Evolutionary conservation across 2,329 filamentous ascomycete genomes (phyloP), one percentile per base, ranked within the genome.

Genomic region (Trichoderma pleuroti): DNA sequence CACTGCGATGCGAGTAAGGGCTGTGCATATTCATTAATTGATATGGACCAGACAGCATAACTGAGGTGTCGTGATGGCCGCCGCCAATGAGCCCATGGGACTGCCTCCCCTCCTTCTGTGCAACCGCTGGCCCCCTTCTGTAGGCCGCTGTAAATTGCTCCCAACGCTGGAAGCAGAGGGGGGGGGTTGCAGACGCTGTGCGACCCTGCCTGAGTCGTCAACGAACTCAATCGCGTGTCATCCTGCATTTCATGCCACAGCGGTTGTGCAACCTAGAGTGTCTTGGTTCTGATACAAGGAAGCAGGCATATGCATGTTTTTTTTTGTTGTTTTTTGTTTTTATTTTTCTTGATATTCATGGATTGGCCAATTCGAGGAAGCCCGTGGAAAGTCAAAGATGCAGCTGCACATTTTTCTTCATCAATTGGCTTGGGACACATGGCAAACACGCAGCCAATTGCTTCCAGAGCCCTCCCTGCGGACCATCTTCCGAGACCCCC

Each of bases 351-450:
- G 34, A 24, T 59, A 2, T 60, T 60, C 21, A 8, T 21, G 11
- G 28, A 64, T 54, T 64, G 62, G 42, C 30, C 62, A n/a, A 57
- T 42, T 42, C 24, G 28, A 52, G 24, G 56, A 68, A 68, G 26
- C 21, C 8, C 32, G 36, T 61, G 28, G 65, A 68, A 68, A 46
- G 32, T 14, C n/a, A 59, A 61, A 49, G 24, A 34, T 16, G 18
- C 46, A 60, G 34, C 21, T 34, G 62, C 63, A 57, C 11, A 16
- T 26, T 26, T 26, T 42, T 64, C 67, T 70, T 70, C 68, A 36
- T 70, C 68, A 70, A 70, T 70, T 64, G 59, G 61, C 68, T 32
- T 65, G 60, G 52, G 59, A 61, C 68, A 63, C 60, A 65, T 70
- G 46, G 60, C 67, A 70, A 32, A 30, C 42, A 54, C 32, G 30